Conservation (phyloP, 805 yeast species). For the Metschnikowia lunata region DNA sequence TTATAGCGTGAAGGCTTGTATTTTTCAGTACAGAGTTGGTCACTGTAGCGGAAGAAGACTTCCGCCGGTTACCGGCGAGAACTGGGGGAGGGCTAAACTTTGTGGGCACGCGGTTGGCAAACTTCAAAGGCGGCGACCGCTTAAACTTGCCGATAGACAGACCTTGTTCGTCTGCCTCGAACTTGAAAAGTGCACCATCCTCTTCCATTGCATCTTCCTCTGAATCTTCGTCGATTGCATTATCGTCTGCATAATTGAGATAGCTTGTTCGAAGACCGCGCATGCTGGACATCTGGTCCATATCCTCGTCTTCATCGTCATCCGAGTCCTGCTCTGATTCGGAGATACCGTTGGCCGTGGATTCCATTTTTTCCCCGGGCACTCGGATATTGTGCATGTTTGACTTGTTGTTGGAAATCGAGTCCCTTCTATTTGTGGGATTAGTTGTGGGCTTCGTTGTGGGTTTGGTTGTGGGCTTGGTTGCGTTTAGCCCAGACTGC, state of each 20-base stretch:
- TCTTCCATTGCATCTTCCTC: conserved; percentile 35
- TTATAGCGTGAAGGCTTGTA: conserved; percentile 19
- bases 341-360: conserved; percentile 21
- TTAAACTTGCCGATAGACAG: conserved; percentile 8
- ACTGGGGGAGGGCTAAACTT: conserved; percentile 38
- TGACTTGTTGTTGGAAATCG: conserved; percentile 43
- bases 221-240: conserved; percentile 30
- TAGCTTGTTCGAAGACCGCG: neutral
- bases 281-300: conserved; percentile 15
- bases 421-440: conserved; percentile 38
- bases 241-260: conserved; percentile 29
- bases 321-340: conserved; percentile 32
- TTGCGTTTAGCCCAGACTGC: conserved; percentile 1
- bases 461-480: conserved; percentile 13
- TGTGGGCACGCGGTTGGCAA: conserved; percentile 41
- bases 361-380: conserved; percentile 32
- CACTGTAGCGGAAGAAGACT: conserved; percentile 25
- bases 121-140: conserved; percentile 34
- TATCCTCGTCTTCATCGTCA: conserved; percentile 26
- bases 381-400: conserved; percentile 45
- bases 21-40: conserved; percentile 15
- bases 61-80: conserved; percentile 22
- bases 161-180: conserved; percentile 21
- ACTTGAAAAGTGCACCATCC: conserved; percentile 24
- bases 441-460: no score